Evolutionary conservation across 306 rosid genomes (phyloP).

Genomic region (Vachellia collinsii): DNA sequence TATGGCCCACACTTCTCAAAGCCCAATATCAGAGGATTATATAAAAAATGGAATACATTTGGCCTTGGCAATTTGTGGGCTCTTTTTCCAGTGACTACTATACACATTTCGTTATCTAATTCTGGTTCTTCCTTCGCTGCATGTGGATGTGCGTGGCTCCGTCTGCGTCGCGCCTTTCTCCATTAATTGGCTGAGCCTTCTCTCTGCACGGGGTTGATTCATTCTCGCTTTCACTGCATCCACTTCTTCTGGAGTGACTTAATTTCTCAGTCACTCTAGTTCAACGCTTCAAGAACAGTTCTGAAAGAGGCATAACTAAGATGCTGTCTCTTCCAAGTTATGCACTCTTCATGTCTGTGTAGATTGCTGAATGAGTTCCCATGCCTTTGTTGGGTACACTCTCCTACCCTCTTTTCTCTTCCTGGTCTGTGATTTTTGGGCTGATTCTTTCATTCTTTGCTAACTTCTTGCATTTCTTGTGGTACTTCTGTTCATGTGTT

Average conservation of each 20-base stretch:
- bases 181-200: not conserved
- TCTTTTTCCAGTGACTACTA: not conserved
- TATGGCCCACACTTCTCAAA: not conserved
- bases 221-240: not conserved
- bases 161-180: not conserved
- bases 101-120: not conserved
- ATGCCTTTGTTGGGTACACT: conserved; percentile 74
- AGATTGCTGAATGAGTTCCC: conserved; percentile 70
- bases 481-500: not conserved
- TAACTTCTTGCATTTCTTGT: not conserved
- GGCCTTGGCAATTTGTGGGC: not conserved
- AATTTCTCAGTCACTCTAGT: conserved; percentile 2
- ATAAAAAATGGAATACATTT: not conserved
- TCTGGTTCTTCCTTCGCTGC: not conserved
- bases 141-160: conserved; percentile 26
- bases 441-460: not conserved
- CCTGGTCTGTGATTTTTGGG: not conserved
- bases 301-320: not conserved
- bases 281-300: not conserved
- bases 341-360: conserved; percentile 26
- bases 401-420: not conserved
- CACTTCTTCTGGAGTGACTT: not conserved
- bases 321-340: conserved; percentile 24
- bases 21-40: not conserved
- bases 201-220: not conserved